phyloP scores from a whole-genome alignment of 345 rosid genomes.

The Eucalyptus grandis region DNA sequence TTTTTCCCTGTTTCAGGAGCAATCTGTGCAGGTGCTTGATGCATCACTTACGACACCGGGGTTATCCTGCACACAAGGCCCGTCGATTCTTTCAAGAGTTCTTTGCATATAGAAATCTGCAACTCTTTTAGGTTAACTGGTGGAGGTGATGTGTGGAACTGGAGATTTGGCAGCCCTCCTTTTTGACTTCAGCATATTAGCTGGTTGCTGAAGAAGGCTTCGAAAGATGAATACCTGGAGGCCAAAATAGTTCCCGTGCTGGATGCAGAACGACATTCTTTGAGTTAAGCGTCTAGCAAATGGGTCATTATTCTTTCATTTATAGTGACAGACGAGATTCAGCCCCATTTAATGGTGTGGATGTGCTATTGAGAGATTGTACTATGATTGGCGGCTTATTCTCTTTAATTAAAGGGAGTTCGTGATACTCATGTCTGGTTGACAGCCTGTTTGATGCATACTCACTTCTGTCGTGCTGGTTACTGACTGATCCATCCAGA shows the following conservation, averaged over 20 bases:
- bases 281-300: not conserved
- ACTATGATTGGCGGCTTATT: not conserved
- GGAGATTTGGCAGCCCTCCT: not conserved
- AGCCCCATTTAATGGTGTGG: not conserved
- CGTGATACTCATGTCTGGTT: not conserved
- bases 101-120: not conserved
- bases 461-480: not conserved
- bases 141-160: not conserved
- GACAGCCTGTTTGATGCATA: not conserved
- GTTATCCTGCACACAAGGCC: not conserved
- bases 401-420: not conserved
- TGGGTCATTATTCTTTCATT: not conserved
- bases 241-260: not conserved
- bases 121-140: not conserved
- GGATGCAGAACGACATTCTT: not conserved
- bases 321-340: not conserved
- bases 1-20: not conserved
- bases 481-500: not conserved
- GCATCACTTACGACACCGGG: not conserved
- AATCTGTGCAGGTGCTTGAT: conserved; percentile 4
- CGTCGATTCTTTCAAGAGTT: not conserved
- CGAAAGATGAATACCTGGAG: not conserved
- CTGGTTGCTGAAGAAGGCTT: not conserved
- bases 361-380: not conserved
- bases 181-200: not conserved